Evolutionary conservation across 2,329 filamentous ascomycete species (phyloP).

Genomic region (Dryadomyces quercivorus): DNA sequence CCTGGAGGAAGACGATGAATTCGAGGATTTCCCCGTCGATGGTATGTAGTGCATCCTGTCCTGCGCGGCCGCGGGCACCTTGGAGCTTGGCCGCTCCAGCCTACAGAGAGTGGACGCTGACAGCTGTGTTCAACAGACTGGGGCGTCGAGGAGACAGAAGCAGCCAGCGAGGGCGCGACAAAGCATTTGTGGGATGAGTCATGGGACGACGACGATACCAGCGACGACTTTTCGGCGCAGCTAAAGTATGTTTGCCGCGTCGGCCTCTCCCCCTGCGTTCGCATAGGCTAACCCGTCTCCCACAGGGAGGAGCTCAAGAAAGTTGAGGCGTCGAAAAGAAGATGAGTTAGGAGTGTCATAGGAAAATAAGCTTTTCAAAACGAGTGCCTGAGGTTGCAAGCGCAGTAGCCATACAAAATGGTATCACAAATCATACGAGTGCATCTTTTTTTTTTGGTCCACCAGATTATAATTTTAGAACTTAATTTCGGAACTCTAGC

Average conservation of each 20-base stretch:
- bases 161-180: constrained; percentile 49
- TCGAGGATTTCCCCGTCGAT: constrained; percentile 96
- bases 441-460: too few species aligned
- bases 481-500: too few species aligned
- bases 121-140: constrained; percentile 50
- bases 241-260: constrained; percentile 55
- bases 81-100: neutral
- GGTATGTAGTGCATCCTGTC: constrained; percentile 38
- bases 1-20: constrained; percentile 96
- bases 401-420: too few species aligned
- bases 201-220: constrained; percentile 98
- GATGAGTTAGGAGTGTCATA: constrained; percentile 22
- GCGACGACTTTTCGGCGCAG: constrained; percentile 90
- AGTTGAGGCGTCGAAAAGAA: constrained; percentile 64
- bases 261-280: neutral
- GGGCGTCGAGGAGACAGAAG: constrained; percentile 82
- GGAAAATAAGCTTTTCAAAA: too few species aligned
- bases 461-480: too few species aligned
- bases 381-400: too few species aligned
- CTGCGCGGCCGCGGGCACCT: too few species aligned
- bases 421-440: neutral
- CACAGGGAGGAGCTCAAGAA: constrained; percentile 84
- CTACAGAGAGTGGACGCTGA: neutral
- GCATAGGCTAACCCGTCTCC: neutral
- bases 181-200: constrained; percentile 96